Conservation (phyloP, 2,329 filamentous ascomycete species). For the Nemania sp. region DNA sequence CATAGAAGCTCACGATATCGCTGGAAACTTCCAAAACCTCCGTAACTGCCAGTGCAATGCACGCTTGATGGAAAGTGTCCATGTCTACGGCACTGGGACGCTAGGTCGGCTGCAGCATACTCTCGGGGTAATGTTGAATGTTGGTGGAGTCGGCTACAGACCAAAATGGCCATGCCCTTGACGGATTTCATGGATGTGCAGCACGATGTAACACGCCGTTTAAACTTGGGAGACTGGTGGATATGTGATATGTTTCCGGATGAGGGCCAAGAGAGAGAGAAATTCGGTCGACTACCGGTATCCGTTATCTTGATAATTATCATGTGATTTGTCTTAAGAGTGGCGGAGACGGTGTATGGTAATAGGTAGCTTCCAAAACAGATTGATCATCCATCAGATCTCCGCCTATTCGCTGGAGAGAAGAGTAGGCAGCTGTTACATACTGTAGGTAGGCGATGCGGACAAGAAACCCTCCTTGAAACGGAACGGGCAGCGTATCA, state of each 20-base stretch:
- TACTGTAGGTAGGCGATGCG: not conserved
- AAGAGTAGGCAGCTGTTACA: too few species aligned
- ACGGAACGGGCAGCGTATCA: too few species aligned
- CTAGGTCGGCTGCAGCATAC: conserved; percentile 14
- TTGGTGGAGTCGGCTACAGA: conserved; percentile 27
- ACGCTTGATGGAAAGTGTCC: conserved; percentile 20
- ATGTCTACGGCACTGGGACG: conserved; percentile 37
- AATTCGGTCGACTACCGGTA: conserved; percentile 6
- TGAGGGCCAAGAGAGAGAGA: conserved; percentile 22
- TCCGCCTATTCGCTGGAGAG: not conserved
- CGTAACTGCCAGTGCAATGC: conserved; percentile 26
- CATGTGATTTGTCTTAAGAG: conserved; percentile 14
- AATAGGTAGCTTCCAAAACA: conserved; percentile 8
- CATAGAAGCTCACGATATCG: conserved; percentile 32
- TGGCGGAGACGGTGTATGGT: conserved; percentile 2
- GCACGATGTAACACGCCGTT: conserved; percentile 35
- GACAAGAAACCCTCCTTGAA: conserved; percentile 27
- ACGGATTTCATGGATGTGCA: conserved; percentile 28
- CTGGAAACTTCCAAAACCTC: conserved; percentile 30
- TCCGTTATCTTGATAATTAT: conserved; percentile 19
- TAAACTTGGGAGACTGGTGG: conserved; percentile 26
- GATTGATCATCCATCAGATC: conserved; percentile 18
- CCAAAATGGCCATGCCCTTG: conserved; percentile 25
- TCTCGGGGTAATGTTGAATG: conserved; percentile 26
- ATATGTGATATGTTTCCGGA: conserved; percentile 19